phyloP scores from a whole-genome alignment of 2,329 filamentous ascomycete genomes.

The Ascochyta viciae-villosae region DNA sequence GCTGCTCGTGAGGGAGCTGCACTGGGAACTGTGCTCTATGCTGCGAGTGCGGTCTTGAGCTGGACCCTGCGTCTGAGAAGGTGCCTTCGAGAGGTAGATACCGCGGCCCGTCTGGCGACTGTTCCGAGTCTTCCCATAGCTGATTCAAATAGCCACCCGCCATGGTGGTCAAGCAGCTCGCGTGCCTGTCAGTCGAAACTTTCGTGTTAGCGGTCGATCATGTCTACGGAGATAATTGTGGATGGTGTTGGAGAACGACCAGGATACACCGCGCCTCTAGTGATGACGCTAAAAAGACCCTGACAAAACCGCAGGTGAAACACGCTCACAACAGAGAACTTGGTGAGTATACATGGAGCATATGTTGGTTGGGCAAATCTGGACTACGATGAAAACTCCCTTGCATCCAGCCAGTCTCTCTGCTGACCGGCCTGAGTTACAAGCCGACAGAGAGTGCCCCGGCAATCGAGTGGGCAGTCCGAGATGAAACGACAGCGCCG shows the following conservation, averaged over 20 bases:
- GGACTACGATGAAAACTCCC: no score
- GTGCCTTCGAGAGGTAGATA: slow-evolving; percentile 29
- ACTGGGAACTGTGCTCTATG: slow-evolving; percentile 19
- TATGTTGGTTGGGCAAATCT: no score
- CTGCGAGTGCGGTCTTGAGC: slow-evolving; percentile 14
- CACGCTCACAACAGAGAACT: not conserved
- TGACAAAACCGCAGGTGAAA: slow-evolving; percentile 6
- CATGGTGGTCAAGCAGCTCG: slow-evolving; percentile 26
- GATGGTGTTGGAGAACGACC: slow-evolving; percentile 12
- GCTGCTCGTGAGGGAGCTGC: slow-evolving; percentile 24
- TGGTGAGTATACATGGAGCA: not conserved
- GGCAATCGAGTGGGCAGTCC: not conserved
- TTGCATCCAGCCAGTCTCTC: not conserved
- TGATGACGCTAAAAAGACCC: slow-evolving; percentile 14
- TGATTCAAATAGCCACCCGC: slow-evolving; percentile 29
- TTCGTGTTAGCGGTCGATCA: slow-evolving; percentile 29
- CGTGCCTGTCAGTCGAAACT: slow-evolving; percentile 18
- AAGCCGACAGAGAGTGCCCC: not conserved
- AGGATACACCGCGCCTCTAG: slow-evolving; percentile 3
- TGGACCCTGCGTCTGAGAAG: slow-evolving; percentile 27
- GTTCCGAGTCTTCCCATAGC: slow-evolving; percentile 27
- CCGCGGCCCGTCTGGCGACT: slow-evolving; percentile 24
- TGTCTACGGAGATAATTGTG: slow-evolving; percentile 14
- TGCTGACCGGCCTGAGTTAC: not conserved
- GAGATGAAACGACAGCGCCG: slow-evolving; percentile 16